phyloP scores from a whole-genome alignment of 2,329 filamentous ascomycete species.

The Neurospora sp. region DNA sequence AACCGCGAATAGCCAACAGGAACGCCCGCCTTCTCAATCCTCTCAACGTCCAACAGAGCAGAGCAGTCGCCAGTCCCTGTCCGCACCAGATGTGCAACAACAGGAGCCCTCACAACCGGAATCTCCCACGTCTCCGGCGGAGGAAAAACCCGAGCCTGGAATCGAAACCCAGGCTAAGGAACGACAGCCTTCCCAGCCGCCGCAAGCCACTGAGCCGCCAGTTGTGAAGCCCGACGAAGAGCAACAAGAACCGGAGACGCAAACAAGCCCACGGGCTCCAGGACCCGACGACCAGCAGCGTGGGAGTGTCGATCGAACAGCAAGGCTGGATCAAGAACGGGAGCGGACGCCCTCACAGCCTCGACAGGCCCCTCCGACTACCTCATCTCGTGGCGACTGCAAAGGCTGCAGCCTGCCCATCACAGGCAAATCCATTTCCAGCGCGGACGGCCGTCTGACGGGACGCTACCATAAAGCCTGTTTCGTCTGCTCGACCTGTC shows the following conservation, averaged over 20 bases:
- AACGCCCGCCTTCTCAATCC: background rate
- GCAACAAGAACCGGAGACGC: background rate
- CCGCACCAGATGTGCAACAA: background rate
- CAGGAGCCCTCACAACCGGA: background rate
- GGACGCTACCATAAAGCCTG: conserved; percentile 93
- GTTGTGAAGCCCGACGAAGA: background rate
- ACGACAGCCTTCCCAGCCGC: background rate
- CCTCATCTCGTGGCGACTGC: conserved; percentile 59
- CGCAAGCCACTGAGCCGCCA: background rate
- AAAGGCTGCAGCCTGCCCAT: conserved; percentile 73
- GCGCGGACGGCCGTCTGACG: conserved; percentile 81
- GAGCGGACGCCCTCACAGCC: conserved; percentile 3
- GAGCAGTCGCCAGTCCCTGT: background rate
- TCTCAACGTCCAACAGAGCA: background rate
- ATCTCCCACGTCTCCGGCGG: background rate
- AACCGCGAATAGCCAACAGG: background rate
- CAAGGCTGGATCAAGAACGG: background rate
- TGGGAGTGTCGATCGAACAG: background rate
- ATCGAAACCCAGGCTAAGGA: background rate
- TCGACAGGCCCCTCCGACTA: conserved; percentile 22
- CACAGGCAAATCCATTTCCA: conserved; percentile 84
- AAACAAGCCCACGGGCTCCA: background rate
- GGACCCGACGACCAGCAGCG: background rate
- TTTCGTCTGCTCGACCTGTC: conserved; percentile 83
- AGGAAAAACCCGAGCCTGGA: background rate